Evolutionary conservation across 441 rosid genomes (phyloP), one percentile per base, ranked within the genome.

Genomic region (Capsella rubella): DNA sequence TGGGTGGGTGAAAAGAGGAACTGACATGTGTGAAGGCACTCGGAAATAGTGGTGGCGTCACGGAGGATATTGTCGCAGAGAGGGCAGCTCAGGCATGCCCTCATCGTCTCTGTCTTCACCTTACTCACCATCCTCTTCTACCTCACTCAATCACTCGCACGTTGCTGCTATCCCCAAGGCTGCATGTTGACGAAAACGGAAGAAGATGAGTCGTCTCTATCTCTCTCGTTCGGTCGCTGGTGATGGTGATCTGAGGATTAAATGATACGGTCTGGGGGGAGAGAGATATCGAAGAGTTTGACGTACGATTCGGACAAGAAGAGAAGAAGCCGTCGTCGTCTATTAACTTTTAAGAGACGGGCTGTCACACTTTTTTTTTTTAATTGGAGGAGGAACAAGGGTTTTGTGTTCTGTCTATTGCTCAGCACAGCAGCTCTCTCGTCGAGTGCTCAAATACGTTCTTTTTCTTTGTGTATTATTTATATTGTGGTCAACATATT

Each of bases 11-110:
- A 35, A 9, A 65, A 35, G 40, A 64, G 58, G 49, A 55, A 86
- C 90, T 82, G 49, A 93, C 97, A 93, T 46, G 98, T 82, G 69
- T 93, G 98, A 45, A 93, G 97, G 70, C 97, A 93, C 78, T 93
- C 98, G 52, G 95, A 82, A 65, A 91, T 84, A 84, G 93, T 91
- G 69, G 95, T 93, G 78, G 98, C 95, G 58, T 90, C 90, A 51
- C 69, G 80, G 29, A 93, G 70, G 69, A 91, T 81, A 67, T 76
- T 79, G 35, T 83, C 64, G 81, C 97, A 93, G 75, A 93, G 87
- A 69, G 88, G 87, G 66, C 98, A 93, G 61, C 86, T 89, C 83
- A 91, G 78, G 91, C 93, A 91, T 81, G 87, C 81, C 69, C 69
- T 90, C 79, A 91, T 82, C 82, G 81, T 74, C 43, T 89, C 96